These are phyloP conservation scores for Fusarium sublunatum DNA, from an alignment of 2,329 filamentous ascomycete species.

Conservation along the genomic window DNA sequence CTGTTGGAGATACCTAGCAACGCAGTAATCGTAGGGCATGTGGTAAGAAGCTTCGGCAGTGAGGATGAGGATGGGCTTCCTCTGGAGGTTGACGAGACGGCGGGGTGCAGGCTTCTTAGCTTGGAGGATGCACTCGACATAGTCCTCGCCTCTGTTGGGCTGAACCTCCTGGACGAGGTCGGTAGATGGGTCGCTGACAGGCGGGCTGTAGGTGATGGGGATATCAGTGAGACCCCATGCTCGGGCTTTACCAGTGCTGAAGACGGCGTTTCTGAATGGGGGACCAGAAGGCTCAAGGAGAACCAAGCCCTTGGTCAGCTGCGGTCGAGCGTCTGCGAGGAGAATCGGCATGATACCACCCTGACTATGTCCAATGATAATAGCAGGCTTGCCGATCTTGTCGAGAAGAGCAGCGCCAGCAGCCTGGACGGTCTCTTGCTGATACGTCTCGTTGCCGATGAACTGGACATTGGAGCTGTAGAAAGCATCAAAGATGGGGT, in stretches of 20 bases:
- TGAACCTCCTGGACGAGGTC: constrained; percentile 31
- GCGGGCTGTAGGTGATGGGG: constrained; percentile 59
- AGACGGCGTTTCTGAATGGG: constrained; percentile 57
- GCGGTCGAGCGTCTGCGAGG: constrained; percentile 48
- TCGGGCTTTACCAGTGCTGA: constrained; percentile 48
- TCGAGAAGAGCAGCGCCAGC: constrained; percentile 56
- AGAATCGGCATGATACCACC: constrained; percentile 54
- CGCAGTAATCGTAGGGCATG: constrained; percentile 40
- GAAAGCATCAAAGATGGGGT: constrained; percentile 37
- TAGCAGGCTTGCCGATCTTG: constrained; percentile 54
- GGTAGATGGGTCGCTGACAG: constrained; percentile 38
- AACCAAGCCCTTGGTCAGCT: constrained; percentile 55
- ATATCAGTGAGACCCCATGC: constrained; percentile 61
- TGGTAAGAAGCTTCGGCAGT: constrained; percentile 39
- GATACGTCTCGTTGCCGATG: constrained; percentile 38
- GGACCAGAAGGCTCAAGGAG: constrained; percentile 61
- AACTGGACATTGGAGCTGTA: constrained; percentile 42
- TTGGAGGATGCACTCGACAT: constrained; percentile 32
- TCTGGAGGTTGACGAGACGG: constrained; percentile 51
- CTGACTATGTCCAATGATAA: constrained; percentile 59
- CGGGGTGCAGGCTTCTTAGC: constrained; percentile 25
- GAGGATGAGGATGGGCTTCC: constrained; percentile 39
- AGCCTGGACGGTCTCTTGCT: constrained; percentile 32
- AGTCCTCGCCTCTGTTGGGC: constrained; percentile 6
- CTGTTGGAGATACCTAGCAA: constrained; percentile 29